These are phyloP conservation scores for Exophiala alcalophila DNA, from an alignment of 2,329 filamentous ascomycete species.

Conservation along the genomic window DNA sequence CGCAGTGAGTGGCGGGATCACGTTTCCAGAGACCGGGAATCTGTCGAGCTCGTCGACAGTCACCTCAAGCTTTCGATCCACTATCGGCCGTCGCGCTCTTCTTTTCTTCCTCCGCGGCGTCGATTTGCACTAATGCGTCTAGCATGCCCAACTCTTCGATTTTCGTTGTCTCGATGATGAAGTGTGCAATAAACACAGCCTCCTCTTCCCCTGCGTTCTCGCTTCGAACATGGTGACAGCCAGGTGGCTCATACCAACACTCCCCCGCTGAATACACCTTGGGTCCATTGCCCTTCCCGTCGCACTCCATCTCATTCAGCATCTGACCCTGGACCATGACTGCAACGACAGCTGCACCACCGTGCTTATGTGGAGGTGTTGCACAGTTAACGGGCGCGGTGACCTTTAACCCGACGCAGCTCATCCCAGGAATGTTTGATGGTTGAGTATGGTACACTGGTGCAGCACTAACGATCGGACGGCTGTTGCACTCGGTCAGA, in stretches of 20 bases:
- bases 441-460: conserved; percentile 38
- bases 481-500: conserved; percentile 21
- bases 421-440: conserved; percentile 42
- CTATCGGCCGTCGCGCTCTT: too few relatives aligned
- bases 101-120: conserved; percentile 6
- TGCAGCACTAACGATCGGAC: conserved; percentile 33
- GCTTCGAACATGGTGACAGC: conserved; percentile 15
- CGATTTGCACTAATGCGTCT: conserved; percentile 2
- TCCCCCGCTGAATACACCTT: conserved; percentile 7
- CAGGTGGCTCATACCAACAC: conserved; percentile 15
- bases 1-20: too few relatives aligned
- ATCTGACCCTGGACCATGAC: conserved; percentile 41
- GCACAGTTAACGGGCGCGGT: conserved; percentile 39
- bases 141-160: conserved; percentile 4
- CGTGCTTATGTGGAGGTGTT: conserved; percentile 49
- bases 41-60: too few relatives aligned
- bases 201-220: conserved; percentile 14
- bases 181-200: conserved; percentile 12
- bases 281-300: conserved; percentile 36
- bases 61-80: too few relatives aligned
- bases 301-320: conserved; percentile 51
- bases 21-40: too few relatives aligned
- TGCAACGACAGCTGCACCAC: conserved; percentile 43
- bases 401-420: conserved; percentile 41
- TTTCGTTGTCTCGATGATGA: conserved; percentile 11